Evolutionary conservation across 2,329 filamentous ascomycete genomes (phyloP).

Genomic region (Fusarium sp.): DNA sequence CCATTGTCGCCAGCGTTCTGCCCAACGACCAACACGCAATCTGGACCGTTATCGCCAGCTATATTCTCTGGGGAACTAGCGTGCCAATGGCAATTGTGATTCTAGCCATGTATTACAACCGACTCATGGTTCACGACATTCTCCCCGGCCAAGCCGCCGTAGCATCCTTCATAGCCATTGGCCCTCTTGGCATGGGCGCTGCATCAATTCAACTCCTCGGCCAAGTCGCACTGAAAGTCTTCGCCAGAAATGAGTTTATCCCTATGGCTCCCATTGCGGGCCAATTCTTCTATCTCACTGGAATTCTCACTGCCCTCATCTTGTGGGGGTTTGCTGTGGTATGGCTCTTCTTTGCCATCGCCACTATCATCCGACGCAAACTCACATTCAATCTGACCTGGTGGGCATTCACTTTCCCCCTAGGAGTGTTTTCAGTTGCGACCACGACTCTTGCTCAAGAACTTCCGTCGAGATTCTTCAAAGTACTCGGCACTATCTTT

Average conservation of each 20-base stretch:
- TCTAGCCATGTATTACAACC: conserved; percentile 72
- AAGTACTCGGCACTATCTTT: conserved; percentile 46
- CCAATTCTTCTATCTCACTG: conserved; percentile 67
- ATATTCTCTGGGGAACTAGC: conserved; percentile 72
- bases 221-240: conserved; percentile 53
- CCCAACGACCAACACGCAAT: conserved; percentile 64
- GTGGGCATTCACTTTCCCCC: conserved; percentile 57
- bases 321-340: conserved; percentile 54
- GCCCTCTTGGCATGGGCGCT: conserved; percentile 72
- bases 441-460: conserved; percentile 51
- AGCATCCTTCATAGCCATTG: conserved; percentile 72
- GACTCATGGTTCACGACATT: conserved; percentile 70
- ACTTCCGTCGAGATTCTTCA: conserved; percentile 51
- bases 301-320: conserved; percentile 55
- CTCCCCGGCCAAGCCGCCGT: conserved; percentile 72
- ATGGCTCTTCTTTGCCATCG: conserved; percentile 53
- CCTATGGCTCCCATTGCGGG: conserved; percentile 62
- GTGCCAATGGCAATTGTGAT: conserved; percentile 65
- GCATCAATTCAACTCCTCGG: conserved; percentile 64
- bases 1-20: conserved; percentile 68
- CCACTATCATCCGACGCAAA: conserved; percentile 46
- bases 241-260: conserved; percentile 50
- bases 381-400: conserved; percentile 57
- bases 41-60: conserved; percentile 68
- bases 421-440: conserved; percentile 53